Evolutionary conservation across 306 rosid genomes (phyloP), one percentile per base, ranked within the genome.

Genomic region (Corylus americana): DNA sequence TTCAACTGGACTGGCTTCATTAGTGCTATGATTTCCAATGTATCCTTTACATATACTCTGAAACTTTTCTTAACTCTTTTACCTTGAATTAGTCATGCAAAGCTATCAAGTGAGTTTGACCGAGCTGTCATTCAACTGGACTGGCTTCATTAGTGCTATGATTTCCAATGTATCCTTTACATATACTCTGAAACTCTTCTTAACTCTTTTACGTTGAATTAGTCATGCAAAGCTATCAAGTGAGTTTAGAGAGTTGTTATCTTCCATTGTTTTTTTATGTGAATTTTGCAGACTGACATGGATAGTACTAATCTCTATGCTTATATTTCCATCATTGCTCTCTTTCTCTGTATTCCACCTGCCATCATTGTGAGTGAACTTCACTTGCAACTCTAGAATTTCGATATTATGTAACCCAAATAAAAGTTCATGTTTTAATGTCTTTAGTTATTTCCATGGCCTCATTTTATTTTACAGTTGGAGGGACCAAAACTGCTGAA

Each of bases 301-400:
- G 98, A 94, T 25, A 94, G 98, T 80, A 94, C 98, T 44, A 94
- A 94, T 81, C 18, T 94, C 83, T 94, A 94, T 78, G 97, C 98
- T 74, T 94, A 94, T 84, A 94, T 94, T 76, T 91, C 98, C 45
- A 92, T 94, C 89, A 94, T 94, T 55, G 98, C 98, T 70, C 92
- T 94, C 66, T 10, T 94, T 78, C 87, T 94, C 81, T 94, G 98
- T 82, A 78, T 94, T 80, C 98, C 98, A 71, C 98, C 98, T 0
- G 98, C 98, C 42, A 17, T 92, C 71, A 83, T 94, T 55, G 98
- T 94, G 79, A 94, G 98, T 94, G 57, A 63, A 50, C 62, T 45
- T 73, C 57, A 49, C 71, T n/a, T 51, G 63, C 20, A 47, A 45
- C n/a, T 27, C 63, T 25, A 4, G 71, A 67, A 37, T 17, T 66